phyloP scores from a whole-genome alignment of 2,329 filamentous ascomycete species.

The Laburnicola sp. region DNA sequence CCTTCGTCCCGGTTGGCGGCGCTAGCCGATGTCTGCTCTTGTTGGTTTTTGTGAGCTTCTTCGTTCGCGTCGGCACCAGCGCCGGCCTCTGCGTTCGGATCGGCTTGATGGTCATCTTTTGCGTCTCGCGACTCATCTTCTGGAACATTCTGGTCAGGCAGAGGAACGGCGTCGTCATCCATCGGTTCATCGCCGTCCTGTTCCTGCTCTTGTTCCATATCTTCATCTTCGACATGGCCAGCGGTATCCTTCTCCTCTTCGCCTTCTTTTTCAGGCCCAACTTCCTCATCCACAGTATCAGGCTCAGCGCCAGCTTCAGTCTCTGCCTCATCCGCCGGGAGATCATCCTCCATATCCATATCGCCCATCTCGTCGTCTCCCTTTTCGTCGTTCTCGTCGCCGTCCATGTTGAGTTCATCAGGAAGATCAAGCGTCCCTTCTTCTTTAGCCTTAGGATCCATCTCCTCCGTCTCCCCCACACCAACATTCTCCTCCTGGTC shows the following conservation, averaged over 20 bases:
- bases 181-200: conserved; percentile 54
- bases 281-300: conserved; percentile 40
- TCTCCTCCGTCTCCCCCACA: conserved; percentile 67
- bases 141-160: conserved; percentile 57
- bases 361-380: conserved; percentile 51
- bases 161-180: conserved; percentile 41
- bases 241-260: conserved; percentile 43
- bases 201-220: conserved; percentile 51
- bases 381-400: conserved; percentile 62
- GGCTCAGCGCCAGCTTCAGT: conserved; percentile 33
- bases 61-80: conserved; percentile 68
- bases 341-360: conserved; percentile 43
- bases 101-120: conserved; percentile 55
- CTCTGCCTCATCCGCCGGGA: conserved; percentile 39
- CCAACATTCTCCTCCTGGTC: conserved; percentile 64
- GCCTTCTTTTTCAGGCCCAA: conserved; percentile 36
- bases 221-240: conserved; percentile 39
- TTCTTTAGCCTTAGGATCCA: conserved; percentile 77
- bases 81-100: conserved; percentile 61
- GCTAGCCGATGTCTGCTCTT: conserved; percentile 61
- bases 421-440: conserved; percentile 81
- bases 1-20: conserved; percentile 67
- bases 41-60: conserved; percentile 55
- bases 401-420: conserved; percentile 84
- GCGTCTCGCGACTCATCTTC: conserved; percentile 51